Evolutionary conservation across 305 asterid species (phyloP), one percentile per base, ranked within the genome.

Genomic region (Caryopteris hybrid): DNA sequence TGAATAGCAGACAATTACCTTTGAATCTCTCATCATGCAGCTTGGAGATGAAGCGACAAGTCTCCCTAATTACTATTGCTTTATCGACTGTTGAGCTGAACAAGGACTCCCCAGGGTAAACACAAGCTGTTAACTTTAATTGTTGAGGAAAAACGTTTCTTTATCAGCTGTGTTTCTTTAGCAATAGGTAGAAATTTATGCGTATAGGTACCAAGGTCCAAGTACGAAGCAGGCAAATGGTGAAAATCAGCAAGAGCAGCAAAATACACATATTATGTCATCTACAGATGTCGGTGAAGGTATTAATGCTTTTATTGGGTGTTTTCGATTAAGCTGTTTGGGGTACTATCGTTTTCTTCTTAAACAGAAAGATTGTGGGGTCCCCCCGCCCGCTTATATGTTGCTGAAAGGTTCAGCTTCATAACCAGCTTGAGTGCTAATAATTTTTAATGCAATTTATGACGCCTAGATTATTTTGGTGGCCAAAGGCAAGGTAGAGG

Each of bases 11-110:
- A 52, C 17, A 36, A 58, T 45, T 48, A 66, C 51, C 23, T 5
- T 56, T 55, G 56, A 23, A 67, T 31, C 43, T 51, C 8, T 23
- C 54, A 17, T 63, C 43, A 63, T 77, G 74, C 75, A 84, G 89
- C 55, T 74, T 84, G 84, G 89, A 84, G 79, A 82, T 79, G 85
- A 84, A 81, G 63, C 84, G 87, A 34, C 84, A 81, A 57, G 87
- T 84, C 73, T 84, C 87, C 9, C 66, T 81, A 73, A 79, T 84
- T 64, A 56, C 80, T 47, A 74, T 84, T 71, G 79, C 79, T 53
- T 66, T 84, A 78, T 84, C 89, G 39, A 75, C 73, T 29, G 25
- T 46, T 43, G 89, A 84, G 74, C 66, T 81, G 66, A 71, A 81
- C 73, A 78, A 73, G 78, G 74, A 69, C 74, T 77, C 82, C 42